A percentile compares a stretch with the other conserved stretches of the same genome.
Evolutionary conservation across 225 moss, liverwort and hornwort species (phyloP).

Genomic region (Polytrichum commune): DNA sequence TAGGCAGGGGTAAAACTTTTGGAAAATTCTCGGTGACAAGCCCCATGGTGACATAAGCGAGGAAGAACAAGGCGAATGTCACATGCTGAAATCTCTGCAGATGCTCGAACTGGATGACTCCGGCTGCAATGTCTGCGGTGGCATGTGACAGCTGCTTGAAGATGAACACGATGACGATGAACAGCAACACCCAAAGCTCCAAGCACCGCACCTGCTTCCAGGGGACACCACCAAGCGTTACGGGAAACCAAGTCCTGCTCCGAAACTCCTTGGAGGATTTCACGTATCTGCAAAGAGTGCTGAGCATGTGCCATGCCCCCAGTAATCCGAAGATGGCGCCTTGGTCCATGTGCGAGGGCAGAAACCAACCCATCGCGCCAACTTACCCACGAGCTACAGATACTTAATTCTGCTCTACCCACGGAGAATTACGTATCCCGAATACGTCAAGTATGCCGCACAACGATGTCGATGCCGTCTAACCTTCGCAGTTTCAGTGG

Average conservation of each 20-base stretch:
- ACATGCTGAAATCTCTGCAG: conserved; percentile 84
- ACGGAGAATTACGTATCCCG: no score
- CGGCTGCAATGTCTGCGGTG: conserved; percentile 40
- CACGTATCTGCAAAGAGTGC: conserved; percentile 46
- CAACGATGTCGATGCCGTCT: no score
- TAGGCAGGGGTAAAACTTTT: conserved; percentile 45
- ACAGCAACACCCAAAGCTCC: conserved; percentile 75
- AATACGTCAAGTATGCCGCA: no score
- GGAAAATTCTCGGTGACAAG: conserved; percentile 49
- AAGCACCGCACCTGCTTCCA: conserved; percentile 25
- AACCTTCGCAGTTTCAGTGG: no score
- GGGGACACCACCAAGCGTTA: background rate
- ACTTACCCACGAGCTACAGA: no score
- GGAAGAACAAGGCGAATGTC: conserved; percentile 67
- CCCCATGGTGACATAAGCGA: conserved; percentile 46
- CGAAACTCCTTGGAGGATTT: conserved; percentile 41
- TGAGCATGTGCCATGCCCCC: conserved; percentile 70
- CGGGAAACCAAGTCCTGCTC: conserved; percentile 74
- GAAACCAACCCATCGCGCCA: conserved; percentile 44
- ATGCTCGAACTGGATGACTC: conserved; percentile 53
- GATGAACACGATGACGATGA: conserved; percentile 62
- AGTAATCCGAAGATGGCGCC: conserved; percentile 71
- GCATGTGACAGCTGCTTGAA: conserved; percentile 73
- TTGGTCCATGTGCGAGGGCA: conserved; percentile 59
- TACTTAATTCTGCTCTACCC: no score